Conservation (phyloP, 345 rosid genomes). For the Eucalyptus cloeziana region DNA sequence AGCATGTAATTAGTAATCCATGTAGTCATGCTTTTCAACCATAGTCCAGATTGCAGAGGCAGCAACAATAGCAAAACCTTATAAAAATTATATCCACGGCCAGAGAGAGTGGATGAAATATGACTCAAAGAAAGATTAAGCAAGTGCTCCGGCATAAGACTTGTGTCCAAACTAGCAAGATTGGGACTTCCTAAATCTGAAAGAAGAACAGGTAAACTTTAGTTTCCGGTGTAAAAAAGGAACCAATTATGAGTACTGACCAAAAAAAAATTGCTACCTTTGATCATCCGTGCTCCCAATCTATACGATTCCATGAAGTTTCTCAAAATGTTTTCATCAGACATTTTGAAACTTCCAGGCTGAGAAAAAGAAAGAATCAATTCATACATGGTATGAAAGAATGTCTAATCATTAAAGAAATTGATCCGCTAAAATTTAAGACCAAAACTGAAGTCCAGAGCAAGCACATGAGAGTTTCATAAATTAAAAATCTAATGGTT, state of each 20-base stretch:
- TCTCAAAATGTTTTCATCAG: constrained; percentile 46
- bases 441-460: neutral
- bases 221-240: neutral
- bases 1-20: neutral
- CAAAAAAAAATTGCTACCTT: constrained; percentile 35
- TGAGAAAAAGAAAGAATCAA: constrained; percentile 11
- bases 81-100: constrained; percentile 60
- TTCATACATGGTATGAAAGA: neutral
- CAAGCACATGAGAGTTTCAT: neutral
- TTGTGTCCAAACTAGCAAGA: constrained; percentile 56
- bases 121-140: constrained; percentile 65
- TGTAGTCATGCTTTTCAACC: neutral
- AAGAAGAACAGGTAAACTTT: neutral
- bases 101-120: constrained; percentile 20
- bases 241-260: neutral
- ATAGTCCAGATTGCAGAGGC: neutral
- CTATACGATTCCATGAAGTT: constrained; percentile 57
- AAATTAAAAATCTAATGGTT: neutral
- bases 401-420: neutral
- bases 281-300: constrained; percentile 58
- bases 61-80: constrained; percentile 37
- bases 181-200: constrained; percentile 50
- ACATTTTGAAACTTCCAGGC: constrained; percentile 41
- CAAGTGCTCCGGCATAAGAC: constrained; percentile 74
- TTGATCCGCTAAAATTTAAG: neutral